Conservation (phyloP, 306 rosid genomes). For the Begonia loranthoides region DNA sequence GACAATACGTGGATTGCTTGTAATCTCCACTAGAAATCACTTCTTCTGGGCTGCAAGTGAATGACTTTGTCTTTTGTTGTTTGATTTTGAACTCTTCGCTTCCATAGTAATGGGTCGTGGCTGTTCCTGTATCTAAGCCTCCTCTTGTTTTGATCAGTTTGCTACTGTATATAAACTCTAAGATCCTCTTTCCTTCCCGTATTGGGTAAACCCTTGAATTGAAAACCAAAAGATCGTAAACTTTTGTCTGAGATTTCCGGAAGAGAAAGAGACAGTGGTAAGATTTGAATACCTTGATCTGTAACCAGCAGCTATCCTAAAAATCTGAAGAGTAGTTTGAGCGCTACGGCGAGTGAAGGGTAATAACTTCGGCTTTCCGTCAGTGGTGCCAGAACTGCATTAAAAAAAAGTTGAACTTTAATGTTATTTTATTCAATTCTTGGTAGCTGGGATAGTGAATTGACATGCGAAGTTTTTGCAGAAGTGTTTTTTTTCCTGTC, state of each 20-base stretch:
- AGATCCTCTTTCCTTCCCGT: slow-evolving; percentile 59
- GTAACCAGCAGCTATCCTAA: slow-evolving; percentile 70
- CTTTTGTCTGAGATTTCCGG: not conserved
- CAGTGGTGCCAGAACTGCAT: slow-evolving; percentile 90
- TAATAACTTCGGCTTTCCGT: slow-evolving; percentile 75
- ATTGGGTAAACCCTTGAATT: slow-evolving; percentile 46
- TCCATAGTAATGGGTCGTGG: slow-evolving; percentile 83
- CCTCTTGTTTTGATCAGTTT: slow-evolving; percentile 60
- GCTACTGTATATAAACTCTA: slow-evolving; percentile 89
- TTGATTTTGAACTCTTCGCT: slow-evolving; percentile 83
- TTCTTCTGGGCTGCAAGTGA: slow-evolving; percentile 79
- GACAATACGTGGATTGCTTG: slow-evolving; percentile 75
- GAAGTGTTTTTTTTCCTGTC: too few relatives aligned
- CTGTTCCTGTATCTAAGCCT: slow-evolving; percentile 63
- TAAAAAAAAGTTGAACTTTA: slow-evolving; percentile 3
- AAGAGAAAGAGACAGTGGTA: not conserved
- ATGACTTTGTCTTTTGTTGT: slow-evolving; percentile 51
- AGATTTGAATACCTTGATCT: slow-evolving; percentile 54
- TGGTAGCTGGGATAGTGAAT: too few relatives aligned
- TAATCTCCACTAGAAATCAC: slow-evolving; percentile 72
- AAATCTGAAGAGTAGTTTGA: slow-evolving; percentile 80
- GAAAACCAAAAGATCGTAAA: not conserved
- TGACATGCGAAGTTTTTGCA: too few relatives aligned
- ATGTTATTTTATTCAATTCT: not conserved
- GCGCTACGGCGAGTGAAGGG: slow-evolving; percentile 81